phyloP scores from a whole-genome alignment of 805 yeast species.

The Zygoascus bituminiphila region DNA sequence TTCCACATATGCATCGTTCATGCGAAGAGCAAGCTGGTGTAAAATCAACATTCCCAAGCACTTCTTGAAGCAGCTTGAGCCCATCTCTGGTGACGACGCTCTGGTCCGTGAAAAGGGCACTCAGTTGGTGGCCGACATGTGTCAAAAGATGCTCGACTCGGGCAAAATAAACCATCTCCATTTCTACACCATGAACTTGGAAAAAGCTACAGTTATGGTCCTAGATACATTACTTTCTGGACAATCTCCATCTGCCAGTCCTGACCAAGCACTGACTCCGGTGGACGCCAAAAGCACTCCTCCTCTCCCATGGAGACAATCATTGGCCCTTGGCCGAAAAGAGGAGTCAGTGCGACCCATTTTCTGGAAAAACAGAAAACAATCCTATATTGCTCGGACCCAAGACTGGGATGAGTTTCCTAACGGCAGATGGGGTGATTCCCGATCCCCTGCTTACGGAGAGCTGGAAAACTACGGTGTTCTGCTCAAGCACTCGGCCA shows the following conservation, averaged over 20 bases:
- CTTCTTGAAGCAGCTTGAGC: constrained; percentile 62
- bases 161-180: constrained; percentile 71
- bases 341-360: constrained; percentile 86
- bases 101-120: constrained; percentile 82
- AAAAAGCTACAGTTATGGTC: constrained; percentile 81
- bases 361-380: constrained; percentile 92
- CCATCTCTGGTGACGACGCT: constrained; percentile 84
- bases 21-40: constrained; percentile 94
- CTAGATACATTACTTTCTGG: constrained; percentile 49
- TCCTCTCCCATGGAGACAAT: constrained; percentile 78
- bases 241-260: constrained; percentile 36
- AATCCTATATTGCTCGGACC: constrained; percentile 81
- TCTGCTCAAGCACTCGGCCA: constrained; percentile 65
- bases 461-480: constrained; percentile 77
- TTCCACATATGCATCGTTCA: constrained; percentile 84
- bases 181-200: constrained; percentile 96
- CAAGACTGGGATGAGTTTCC: constrained; percentile 98
- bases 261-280: constrained; percentile 19
- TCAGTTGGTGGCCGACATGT: constrained; percentile 74
- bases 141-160: constrained; percentile 58
- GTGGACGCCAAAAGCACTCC: constrained; percentile 28
- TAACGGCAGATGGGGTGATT: constrained; percentile 98
- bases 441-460: constrained; percentile 95
- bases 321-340: constrained; percentile 69
- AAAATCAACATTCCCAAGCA: constrained; percentile 70